Evolutionary conservation across 352 stramenopile genomes (phyloP).

Genomic region (Phytopythium montanum): DNA sequence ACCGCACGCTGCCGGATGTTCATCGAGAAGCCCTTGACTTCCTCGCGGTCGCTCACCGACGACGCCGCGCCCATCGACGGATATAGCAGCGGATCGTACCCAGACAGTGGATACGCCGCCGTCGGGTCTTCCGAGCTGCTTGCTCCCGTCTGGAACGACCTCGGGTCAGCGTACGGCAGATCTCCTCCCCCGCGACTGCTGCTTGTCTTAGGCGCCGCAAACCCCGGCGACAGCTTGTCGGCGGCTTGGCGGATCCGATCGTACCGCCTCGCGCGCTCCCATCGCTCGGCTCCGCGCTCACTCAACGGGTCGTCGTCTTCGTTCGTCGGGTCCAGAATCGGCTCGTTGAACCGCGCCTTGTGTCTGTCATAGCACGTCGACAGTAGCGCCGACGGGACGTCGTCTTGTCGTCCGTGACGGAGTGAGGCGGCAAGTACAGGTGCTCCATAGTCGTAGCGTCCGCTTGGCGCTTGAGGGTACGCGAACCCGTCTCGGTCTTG

Average conservation of each 20-base stretch:
- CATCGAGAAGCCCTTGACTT: conserved; percentile 74
- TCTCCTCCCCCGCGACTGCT: not conserved
- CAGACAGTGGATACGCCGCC: not conserved
- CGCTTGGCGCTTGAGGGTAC: not conserved
- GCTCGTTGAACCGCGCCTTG: conserved; percentile 67
- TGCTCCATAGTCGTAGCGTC: conserved; percentile 12
- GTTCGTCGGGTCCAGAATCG: conserved; percentile 54
- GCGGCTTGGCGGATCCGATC: conserved; percentile 53
- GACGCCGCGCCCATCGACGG: not conserved
- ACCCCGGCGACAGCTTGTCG: conserved; percentile 61
- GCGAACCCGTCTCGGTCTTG: not conserved
- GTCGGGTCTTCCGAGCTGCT: conserved; percentile 4
- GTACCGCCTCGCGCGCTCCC: conserved; percentile 61
- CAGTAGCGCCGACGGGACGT: conserved; percentile 46
- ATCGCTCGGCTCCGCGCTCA: conserved; percentile 60
- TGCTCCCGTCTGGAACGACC: not conserved
- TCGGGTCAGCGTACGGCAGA: not conserved
- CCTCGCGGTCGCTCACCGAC: conserved; percentile 44
- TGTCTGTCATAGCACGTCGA: conserved; percentile 69
- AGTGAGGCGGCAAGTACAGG: conserved; percentile 19
- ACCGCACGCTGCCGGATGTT: conserved; percentile 90
- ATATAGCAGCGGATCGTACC: conserved; percentile 6
- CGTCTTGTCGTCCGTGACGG: conserved; percentile 38
- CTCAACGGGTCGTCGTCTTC: conserved; percentile 80
- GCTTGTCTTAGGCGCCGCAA: conserved; percentile 19